Percentiles rank a stretch among this genome's conserved stretches.
These are phyloP conservation scores for Mucor irregularis DNA, from an alignment of 371 early-diverging fungal species.

Conservation along the genomic window DNA sequence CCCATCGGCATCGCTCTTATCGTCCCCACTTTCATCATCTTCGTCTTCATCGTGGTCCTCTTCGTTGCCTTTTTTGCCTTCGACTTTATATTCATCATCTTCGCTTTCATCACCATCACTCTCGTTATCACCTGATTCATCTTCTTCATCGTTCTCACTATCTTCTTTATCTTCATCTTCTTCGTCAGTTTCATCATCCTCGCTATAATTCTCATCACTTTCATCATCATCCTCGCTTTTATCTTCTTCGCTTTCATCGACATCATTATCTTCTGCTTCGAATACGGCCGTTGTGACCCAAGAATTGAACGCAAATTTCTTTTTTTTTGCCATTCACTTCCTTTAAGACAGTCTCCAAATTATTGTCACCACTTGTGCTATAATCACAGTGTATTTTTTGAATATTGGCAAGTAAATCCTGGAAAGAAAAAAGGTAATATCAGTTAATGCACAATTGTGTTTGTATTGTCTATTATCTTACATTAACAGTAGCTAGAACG, in stretches of 20 bases:
- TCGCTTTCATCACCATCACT: no score
- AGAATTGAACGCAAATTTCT: slow-evolving; percentile 16
- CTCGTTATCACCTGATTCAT: no score
- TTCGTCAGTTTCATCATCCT: no score
- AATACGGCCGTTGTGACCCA: slow-evolving; percentile 16
- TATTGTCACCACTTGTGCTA: slow-evolving; percentile 13
- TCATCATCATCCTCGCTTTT: slow-evolving; percentile 2
- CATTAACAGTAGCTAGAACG: slow-evolving; percentile 16
- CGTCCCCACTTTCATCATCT: no score
- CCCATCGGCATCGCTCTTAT: no score
- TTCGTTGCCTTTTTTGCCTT: no score
- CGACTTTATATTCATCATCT: no score
- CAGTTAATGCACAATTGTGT: slow-evolving; percentile 16
- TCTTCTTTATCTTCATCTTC: no score
- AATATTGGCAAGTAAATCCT: slow-evolving; percentile 9
- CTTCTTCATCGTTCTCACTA: no score
- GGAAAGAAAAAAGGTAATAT: slow-evolving; percentile 10
- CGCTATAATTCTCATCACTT: no score
- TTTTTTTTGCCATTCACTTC: slow-evolving; percentile 15
- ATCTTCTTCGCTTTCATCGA: slow-evolving; percentile 7
- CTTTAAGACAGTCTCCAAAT: slow-evolving; percentile 12
- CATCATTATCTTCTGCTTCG: slow-evolving; percentile 15
- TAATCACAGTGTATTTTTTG: slow-evolving; percentile 16
- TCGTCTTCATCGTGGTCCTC: no score
- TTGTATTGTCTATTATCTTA: slow-evolving; percentile 10